Evolutionary conservation across 805 yeast species (phyloP).

Genomic region (Scheffersomyces spartinae): DNA sequence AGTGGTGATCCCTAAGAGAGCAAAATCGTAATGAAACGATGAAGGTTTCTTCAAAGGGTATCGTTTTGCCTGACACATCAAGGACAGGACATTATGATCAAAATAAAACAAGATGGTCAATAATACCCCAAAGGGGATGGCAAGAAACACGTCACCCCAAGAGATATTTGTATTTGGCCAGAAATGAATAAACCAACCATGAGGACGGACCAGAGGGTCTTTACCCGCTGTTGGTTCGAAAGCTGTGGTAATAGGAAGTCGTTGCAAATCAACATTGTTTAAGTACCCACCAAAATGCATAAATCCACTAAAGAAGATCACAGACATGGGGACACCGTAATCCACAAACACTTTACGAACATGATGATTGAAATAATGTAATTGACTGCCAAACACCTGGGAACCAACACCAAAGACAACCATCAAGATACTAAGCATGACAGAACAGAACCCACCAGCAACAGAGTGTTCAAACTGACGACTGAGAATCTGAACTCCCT

Average conservation of each 20-base stretch:
- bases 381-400: conserved; percentile 43
- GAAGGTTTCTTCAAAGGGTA: conserved; percentile 80
- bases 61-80: conserved; percentile 80
- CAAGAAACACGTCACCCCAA: conserved; percentile 72
- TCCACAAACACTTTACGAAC: conserved; percentile 68
- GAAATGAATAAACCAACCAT: conserved; percentile 71
- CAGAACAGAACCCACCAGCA: conserved; percentile 58
- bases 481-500: conserved; percentile 74
- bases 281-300: conserved; percentile 83
- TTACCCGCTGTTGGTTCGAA: conserved; percentile 56
- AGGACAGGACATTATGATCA: conserved; percentile 89
- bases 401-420: conserved; percentile 61
- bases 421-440: conserved; percentile 67
- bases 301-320: conserved; percentile 86
- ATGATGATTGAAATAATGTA: conserved; percentile 49
- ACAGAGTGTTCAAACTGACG: conserved; percentile 46
- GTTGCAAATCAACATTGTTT: conserved; percentile 41
- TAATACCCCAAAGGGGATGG: conserved; percentile 84
- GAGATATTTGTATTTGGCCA: conserved; percentile 48
- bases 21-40: conserved; percentile 87
- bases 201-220: conserved; percentile 20
- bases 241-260: conserved; percentile 58
- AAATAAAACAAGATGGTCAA: conserved; percentile 80
- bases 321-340: conserved; percentile 74
- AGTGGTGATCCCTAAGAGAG: conserved; percentile 74